Conservation (phyloP, 1,284 basidiomycete species). For the Wolfiporia cocos region DNA sequence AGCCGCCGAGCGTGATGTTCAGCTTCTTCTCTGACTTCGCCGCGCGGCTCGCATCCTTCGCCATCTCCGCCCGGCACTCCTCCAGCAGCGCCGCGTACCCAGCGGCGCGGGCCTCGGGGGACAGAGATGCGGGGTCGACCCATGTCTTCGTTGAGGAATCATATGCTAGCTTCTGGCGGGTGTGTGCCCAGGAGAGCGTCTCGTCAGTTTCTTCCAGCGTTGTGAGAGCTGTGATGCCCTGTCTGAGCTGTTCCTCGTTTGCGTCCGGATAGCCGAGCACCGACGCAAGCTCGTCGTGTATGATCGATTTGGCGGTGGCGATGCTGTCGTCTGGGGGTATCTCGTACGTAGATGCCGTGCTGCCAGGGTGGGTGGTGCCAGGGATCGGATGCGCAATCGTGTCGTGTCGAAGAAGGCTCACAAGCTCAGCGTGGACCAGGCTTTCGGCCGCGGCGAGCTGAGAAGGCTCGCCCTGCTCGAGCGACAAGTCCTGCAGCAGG, state of each 20-base stretch:
- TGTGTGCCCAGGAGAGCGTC: slow-evolving; percentile 61
- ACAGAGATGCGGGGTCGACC: slow-evolving; percentile 60
- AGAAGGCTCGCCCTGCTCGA: slow-evolving; percentile 38
- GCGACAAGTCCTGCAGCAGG: slow-evolving; percentile 54
- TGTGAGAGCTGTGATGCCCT: slow-evolving; percentile 61
- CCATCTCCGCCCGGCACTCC: slow-evolving; percentile 68
- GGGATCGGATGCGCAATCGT: slow-evolving; percentile 85
- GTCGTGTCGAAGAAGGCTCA: slow-evolving; percentile 81
- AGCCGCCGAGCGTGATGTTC: slow-evolving; percentile 83
- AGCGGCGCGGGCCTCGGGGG: slow-evolving; percentile 50
- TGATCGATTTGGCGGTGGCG: slow-evolving; percentile 62
- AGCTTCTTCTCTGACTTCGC: slow-evolving; percentile 93
- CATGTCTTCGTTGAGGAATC: slow-evolving; percentile 54
- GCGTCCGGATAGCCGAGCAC: slow-evolving; percentile 84
- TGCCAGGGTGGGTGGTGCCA: slow-evolving; percentile 79
- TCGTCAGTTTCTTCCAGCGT: slow-evolving; percentile 55
- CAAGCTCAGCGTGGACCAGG: slow-evolving; percentile 79
- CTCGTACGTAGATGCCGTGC: slow-evolving; percentile 67
- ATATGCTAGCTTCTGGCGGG: slow-evolving; percentile 58
- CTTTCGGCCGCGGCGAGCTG: slow-evolving; percentile 47
- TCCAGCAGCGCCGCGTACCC: slow-evolving; percentile 65
- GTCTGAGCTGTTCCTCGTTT: slow-evolving; percentile 69
- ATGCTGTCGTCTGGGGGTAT: slow-evolving; percentile 77
- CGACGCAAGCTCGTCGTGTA: slow-evolving; percentile 78
- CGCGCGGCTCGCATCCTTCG: slow-evolving; percentile 77